Conservation (phyloP, 139 green algal species). For the Chlorella sp. region DNA sequence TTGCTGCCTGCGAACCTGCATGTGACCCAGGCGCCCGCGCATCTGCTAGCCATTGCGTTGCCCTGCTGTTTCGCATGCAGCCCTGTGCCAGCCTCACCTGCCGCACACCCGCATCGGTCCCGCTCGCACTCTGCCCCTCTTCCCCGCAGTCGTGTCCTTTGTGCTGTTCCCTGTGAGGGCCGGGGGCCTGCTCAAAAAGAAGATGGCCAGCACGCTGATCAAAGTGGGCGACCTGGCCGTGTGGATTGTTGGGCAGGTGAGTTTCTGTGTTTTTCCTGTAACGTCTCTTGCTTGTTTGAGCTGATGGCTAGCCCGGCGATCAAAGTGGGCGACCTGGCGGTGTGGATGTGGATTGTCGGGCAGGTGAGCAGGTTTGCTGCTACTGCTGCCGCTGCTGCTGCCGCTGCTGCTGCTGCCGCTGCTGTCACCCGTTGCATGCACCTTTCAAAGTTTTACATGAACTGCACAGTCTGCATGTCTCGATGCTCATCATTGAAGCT, state of each 20-base stretch:
- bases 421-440: too few relatives aligned
- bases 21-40: too few relatives aligned
- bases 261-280: too few relatives aligned
- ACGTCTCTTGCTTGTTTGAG: too few relatives aligned
- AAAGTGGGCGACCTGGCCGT: conserved; percentile 14
- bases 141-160: conserved; percentile 10
- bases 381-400: not conserved
- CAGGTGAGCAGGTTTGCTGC: not conserved
- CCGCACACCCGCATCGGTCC: not conserved
- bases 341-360: conserved; percentile 12
- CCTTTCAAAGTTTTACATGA: too few relatives aligned
- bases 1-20: too few relatives aligned
- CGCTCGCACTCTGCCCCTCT: not conserved
- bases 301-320: conserved; percentile 13
- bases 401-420: too few relatives aligned
- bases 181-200: conserved; percentile 8
- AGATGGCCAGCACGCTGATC: conserved; percentile 17
- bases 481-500: too few relatives aligned
- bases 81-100: not conserved
- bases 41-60: not conserved
- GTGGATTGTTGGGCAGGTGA: conserved; percentile 7
- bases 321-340: conserved; percentile 7
- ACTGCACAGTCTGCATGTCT: too few relatives aligned
- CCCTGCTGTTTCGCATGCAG: not conserved
- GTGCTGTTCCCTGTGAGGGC: conserved; percentile 26